Conservation (phyloP, 768 basidiomycete genomes). For the Lentinula guzmanii region DNA sequence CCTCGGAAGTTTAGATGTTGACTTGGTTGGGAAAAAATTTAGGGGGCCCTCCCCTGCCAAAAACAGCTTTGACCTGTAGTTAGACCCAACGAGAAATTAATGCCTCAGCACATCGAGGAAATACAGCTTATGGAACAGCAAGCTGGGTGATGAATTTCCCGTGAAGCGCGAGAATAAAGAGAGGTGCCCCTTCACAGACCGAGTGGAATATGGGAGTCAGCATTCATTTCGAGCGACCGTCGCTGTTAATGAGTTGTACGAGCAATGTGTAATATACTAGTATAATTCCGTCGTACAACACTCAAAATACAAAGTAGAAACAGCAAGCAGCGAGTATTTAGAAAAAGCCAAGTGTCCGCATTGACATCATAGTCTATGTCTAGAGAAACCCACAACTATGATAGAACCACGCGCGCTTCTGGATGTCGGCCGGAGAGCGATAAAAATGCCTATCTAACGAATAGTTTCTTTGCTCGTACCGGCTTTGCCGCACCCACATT, state of each 20-base stretch:
- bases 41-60: neutral
- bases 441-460: constrained; percentile 43
- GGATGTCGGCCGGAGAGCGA: too few relatives aligned
- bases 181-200: too few relatives aligned
- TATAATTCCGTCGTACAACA: neutral
- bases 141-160: too few relatives aligned
- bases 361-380: neutral
- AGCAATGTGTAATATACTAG: neutral
- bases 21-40: too few relatives aligned
- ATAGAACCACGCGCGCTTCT: too few relatives aligned
- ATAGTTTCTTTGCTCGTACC: constrained; percentile 63
- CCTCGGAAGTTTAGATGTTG: too few relatives aligned
- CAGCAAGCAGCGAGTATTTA: neutral
- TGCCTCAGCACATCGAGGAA: too few relatives aligned
- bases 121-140: too few relatives aligned
- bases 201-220: neutral
- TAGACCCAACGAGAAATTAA: too few relatives aligned
- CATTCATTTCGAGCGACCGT: neutral
- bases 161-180: too few relatives aligned
- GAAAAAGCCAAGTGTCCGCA: neutral
- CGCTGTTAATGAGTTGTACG: neutral
- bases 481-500: constrained; percentile 75
- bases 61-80: neutral
- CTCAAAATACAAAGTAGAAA: neutral
- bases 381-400: neutral